These are phyloP conservation scores for Saksenaea vasiformis DNA, from an alignment of 371 early-diverging fungal species.

Conservation along the genomic window DNA sequence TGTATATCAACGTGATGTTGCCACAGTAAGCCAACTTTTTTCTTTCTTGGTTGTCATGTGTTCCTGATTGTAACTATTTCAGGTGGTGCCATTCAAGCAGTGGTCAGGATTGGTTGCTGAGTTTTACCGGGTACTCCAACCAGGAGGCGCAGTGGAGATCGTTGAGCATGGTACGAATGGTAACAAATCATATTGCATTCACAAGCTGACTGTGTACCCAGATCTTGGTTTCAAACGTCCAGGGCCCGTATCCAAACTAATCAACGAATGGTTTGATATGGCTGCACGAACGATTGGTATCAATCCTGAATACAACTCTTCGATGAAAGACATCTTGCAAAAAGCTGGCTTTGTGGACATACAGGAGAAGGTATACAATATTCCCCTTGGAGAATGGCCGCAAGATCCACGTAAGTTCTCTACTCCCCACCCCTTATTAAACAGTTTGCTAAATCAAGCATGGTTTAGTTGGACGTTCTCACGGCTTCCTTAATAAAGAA, in stretches of 20 bases:
- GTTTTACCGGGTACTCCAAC: conserved; percentile 47
- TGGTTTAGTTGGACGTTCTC: conserved; percentile 34
- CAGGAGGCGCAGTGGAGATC: conserved; percentile 55
- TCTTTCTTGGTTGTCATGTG: background rate
- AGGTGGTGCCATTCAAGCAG: conserved; percentile 39
- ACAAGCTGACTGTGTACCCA: background rate
- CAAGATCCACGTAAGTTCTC: conserved; percentile 30
- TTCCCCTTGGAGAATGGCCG: conserved; percentile 57
- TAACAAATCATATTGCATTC: background rate
- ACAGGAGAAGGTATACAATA: conserved; percentile 21
- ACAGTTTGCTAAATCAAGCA: too few relatives aligned
- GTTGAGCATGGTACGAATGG: conserved; percentile 38
- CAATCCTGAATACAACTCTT: conserved; percentile 23
- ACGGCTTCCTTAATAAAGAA: conserved; percentile 48
- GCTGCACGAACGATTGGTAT: conserved; percentile 31
- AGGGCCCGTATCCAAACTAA: conserved; percentile 39
- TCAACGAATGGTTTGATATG: conserved; percentile 45
- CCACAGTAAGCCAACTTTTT: conserved; percentile 8
- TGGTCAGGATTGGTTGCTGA: conserved; percentile 46
- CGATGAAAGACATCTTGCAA: conserved; percentile 17
- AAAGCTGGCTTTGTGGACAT: conserved; percentile 37
- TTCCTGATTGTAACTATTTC: background rate
- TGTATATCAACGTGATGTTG: conserved; percentile 57
- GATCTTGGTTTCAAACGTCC: conserved; percentile 31
- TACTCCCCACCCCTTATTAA: too few relatives aligned